Base-by-base conservation (phyloP, 371 early-diverging fungal species). In the Lichtheimia hyalospora region DNA sequence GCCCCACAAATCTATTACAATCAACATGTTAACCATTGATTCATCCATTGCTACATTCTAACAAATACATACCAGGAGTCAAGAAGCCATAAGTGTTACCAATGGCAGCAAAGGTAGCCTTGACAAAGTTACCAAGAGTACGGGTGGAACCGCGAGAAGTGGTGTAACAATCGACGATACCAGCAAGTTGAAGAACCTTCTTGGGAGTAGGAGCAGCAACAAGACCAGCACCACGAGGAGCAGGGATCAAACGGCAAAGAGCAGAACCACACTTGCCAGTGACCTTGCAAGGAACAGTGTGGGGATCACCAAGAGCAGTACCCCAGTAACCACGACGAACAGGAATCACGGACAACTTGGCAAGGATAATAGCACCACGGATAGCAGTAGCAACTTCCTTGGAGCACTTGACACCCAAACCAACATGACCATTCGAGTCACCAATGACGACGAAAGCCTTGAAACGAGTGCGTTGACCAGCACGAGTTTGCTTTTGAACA, bases 401-500 rank as follows among this genome's bases (percentile, higher is more conserved):
- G 75, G 98, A 91, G 87, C 98, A 96, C 90, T 98, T 99, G 80
- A 97, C 96, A 81, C 99, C 99, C 62, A 99, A 89, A 83, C 99
- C 99, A 74, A 99, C 96, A 86, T 98, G 98, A 65, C 99, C 98
- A 74, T 96, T 86, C 57, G 82, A 85, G 88, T 99, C 98, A 83
- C 99, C 99, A 75, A 99, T 93, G 85, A 95, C 93, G 60, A 98
- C 98, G 74, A 97, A 97, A 69, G 97, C 99, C 92, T 99, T 99
- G 91, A 99, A 99, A 70, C 97, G 94, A 70, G 99, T 99, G 74
- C 98, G 95, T 87, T 99, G 99, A 88, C 99, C 99, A 67, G 99
- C 99, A 79, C 95, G 94, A 71, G 99, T 99, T 86, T 99, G 99
- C 92, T 99, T 99, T 88, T 99, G 99, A 73, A 99, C 99, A 67